Evolutionary conservation across 257 asterid genomes (phyloP).

Genomic region (Ilex aquifolium): DNA sequence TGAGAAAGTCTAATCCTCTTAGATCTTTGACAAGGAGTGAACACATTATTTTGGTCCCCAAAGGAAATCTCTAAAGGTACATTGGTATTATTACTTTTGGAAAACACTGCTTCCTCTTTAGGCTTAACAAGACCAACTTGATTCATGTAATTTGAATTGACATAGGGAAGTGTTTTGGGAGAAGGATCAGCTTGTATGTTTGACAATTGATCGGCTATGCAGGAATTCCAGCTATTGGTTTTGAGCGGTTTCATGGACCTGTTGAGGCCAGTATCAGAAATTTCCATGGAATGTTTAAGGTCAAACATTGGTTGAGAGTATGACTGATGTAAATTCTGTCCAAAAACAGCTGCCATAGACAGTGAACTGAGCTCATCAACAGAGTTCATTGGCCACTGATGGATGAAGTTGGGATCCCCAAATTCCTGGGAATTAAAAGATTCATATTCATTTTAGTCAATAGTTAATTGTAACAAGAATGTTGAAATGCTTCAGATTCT

Average conservation of each 20-base stretch:
- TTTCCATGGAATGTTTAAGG: constrained; percentile 33
- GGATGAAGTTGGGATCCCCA: constrained; percentile 43
- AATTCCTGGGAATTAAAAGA: constrained; percentile 33
- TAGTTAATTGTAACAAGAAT: no score
- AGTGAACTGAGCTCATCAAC: constrained; percentile 37
- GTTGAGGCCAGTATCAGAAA: constrained; percentile 12
- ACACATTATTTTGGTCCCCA: constrained; percentile 27
- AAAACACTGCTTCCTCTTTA: constrained; percentile 42
- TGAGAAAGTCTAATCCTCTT: constrained; percentile 39
- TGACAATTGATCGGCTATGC: constrained; percentile 10
- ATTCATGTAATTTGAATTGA: constrained; percentile 16
- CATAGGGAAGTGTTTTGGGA: constrained; percentile 14
- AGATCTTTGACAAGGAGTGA: constrained; percentile 39
- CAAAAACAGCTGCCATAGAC: constrained; percentile 30
- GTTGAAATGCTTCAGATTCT: no score
- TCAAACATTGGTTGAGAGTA: constrained; percentile 18
- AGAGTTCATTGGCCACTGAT: constrained; percentile 49
- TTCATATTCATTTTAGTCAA: no score
- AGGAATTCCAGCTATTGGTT: constrained; percentile 26
- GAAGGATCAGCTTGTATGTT: constrained; percentile 11
- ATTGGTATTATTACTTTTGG: constrained; percentile 12
- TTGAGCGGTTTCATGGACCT: constrained; percentile 50
- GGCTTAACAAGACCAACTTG: constrained; percentile 35
- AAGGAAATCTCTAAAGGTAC: constrained; percentile 17
- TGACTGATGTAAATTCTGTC: constrained; percentile 20